Conservation (phyloP, 2,329 filamentous ascomycete genomes). For the Fusarium sp. region DNA sequence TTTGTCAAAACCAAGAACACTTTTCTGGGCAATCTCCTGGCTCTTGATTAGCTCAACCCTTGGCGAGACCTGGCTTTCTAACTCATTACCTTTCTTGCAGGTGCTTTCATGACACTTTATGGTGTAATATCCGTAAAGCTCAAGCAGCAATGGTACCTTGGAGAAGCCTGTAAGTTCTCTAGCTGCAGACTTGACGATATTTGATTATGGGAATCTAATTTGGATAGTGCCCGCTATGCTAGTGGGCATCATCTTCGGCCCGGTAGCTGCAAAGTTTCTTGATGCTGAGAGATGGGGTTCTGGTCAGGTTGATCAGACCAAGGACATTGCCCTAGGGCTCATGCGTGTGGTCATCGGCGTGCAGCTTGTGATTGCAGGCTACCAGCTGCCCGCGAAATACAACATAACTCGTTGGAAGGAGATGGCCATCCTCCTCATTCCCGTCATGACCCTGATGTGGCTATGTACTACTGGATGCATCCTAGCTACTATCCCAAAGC, state of each 20-base stretch:
- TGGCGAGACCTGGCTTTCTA: slow-evolving; percentile 20
- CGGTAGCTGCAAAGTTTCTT: slow-evolving; percentile 65
- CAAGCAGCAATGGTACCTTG: slow-evolving; percentile 65
- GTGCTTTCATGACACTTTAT: slow-evolving; percentile 62
- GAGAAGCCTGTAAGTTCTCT: slow-evolving; percentile 62
- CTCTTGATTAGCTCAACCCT: slow-evolving; percentile 11
- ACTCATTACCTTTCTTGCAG: slow-evolving; percentile 42
- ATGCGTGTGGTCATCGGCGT: slow-evolving; percentile 72
- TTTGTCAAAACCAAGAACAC: background rate
- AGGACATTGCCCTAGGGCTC: slow-evolving; percentile 60
- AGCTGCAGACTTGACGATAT: background rate
- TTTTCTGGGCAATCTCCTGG: slow-evolving; percentile 7
- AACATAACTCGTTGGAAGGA: slow-evolving; percentile 62
- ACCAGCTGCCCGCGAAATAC: slow-evolving; percentile 70
- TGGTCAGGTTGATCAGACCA: slow-evolving; percentile 48
- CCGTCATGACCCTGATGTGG: slow-evolving; percentile 74
- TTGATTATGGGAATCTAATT: background rate
- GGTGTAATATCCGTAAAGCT: slow-evolving; percentile 65
- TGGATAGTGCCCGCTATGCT: slow-evolving; percentile 65
- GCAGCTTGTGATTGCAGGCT: slow-evolving; percentile 73
- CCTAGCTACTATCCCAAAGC: slow-evolving; percentile 64
- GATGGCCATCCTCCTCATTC: slow-evolving; percentile 66
- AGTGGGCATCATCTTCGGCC: slow-evolving; percentile 66
- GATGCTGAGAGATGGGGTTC: slow-evolving; percentile 52
- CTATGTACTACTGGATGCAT: slow-evolving; percentile 68